Evolutionary conservation across 768 basidiomycete genomes (phyloP).

Genomic region (Boletus patriciae): DNA sequence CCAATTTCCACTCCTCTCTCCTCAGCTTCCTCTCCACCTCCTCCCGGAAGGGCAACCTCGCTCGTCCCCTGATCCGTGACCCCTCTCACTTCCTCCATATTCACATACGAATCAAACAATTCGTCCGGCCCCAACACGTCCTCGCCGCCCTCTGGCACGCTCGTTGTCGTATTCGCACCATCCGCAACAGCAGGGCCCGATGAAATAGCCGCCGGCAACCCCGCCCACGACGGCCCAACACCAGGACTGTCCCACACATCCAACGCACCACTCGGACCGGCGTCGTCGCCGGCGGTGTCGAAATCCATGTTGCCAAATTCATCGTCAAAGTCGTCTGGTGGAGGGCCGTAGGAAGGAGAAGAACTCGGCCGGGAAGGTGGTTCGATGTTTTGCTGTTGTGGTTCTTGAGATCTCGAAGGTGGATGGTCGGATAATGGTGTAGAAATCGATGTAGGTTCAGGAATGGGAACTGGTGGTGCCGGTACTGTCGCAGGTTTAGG

Average conservation of each 20-base stretch:
- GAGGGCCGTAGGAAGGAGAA: constrained; percentile 1
- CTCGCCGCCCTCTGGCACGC: not conserved
- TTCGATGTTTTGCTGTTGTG: not conserved
- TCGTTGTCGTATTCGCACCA: not conserved
- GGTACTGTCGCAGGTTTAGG: not conserved
- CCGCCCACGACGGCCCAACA: constrained; percentile 7
- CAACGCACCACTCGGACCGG: not conserved
- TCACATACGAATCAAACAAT: constrained; percentile 25
- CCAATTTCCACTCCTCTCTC: not conserved
- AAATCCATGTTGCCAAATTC: constrained; percentile 16
- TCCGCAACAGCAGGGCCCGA: not conserved
- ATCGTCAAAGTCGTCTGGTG: constrained; percentile 16
- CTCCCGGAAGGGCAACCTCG: not conserved
- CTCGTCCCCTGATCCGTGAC: not conserved
- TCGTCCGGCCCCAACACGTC: constrained; percentile 7
- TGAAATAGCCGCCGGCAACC: not conserved
- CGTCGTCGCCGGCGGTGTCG: constrained; percentile 1
- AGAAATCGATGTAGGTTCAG: not conserved
- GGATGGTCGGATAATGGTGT: not conserved
- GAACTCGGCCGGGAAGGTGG: not conserved
- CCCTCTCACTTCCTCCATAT: constrained; percentile 19
- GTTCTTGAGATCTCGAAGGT: not conserved
- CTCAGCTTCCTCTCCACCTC: not conserved
- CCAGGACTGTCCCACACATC: constrained; percentile 9
- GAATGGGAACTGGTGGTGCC: not conserved